Evolutionary conservation across 306 rosid species (phyloP), one percentile per base, ranked within the genome.

Genomic region (Alnus glutinosa): DNA sequence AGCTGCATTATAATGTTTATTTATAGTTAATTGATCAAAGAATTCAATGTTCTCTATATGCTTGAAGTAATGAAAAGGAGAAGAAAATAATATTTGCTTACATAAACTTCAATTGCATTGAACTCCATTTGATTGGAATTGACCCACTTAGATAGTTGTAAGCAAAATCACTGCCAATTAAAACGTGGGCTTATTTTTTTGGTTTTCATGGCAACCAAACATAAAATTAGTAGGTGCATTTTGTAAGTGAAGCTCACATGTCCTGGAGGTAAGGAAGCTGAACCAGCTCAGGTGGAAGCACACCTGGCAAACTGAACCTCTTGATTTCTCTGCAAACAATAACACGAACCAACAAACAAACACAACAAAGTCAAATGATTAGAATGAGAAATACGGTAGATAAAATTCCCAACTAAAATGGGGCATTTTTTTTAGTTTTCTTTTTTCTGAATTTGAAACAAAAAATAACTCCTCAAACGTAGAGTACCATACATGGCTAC

Each of bases 401-500:
- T 5, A 46, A 46, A 6, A 5, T 46, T 46, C 8, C 49, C 49
- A 46, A 34, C 37, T 34, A 34, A 34, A 34, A 34, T 34, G 37
- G 37, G 37, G 37, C 37, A 34, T 34, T 34, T 34, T 34, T 34
- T 34, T 34, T 34, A 23, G 28, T 46, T 46, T 6, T 6, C 8
- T 46, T 46, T 46, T 46, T 46, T 46, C 49, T 5, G 1, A 46
- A 5, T 5, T 46, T 9, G 4, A 9, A 6, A 46, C 6, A 46
- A 12, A 10, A 9, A 3, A 49, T 12, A 49, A 49, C 11, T 2
- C 12, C 12, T 9, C 14, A 49, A 49, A 49, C 52, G 5, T 39
- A 39, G 44, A 39, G 0, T 39, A 48, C 9, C 23, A 42, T 92
- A 94, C 97, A 94, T 86, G 78, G 46, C 81, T 85, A 81, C 80